Percentiles rank a stretch among this genome's conserved stretches.
Evolutionary conservation across 2,329 filamentous ascomycete species (phyloP).

Genomic region (Fonsecaea pugnacius): DNA sequence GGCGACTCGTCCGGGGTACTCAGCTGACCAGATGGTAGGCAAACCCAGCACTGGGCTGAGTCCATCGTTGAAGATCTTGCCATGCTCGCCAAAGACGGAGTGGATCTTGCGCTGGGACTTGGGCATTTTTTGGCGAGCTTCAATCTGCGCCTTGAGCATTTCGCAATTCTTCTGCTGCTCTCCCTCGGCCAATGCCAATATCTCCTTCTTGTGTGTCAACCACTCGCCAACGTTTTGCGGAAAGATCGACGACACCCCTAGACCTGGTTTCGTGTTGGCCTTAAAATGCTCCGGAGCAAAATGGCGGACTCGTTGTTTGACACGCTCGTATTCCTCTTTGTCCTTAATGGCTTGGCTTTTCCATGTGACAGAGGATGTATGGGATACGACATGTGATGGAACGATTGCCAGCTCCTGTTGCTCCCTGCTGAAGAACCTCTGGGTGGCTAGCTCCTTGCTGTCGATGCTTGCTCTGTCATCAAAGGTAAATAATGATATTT

Average conservation of each 20-base stretch:
- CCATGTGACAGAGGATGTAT: conserved; percentile 31
- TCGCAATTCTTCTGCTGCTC: conserved; percentile 24
- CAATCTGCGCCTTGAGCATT: conserved; percentile 26
- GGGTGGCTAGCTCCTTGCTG: conserved; percentile 17
- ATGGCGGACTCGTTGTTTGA: conserved; percentile 29
- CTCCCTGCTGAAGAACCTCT: conserved; percentile 17
- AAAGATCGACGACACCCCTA: conserved; percentile 23
- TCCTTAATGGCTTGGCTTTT: conserved; percentile 29
- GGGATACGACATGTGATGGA: conserved; percentile 11
- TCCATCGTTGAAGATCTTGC: conserved; percentile 31
- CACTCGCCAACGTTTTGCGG: conserved; percentile 29
- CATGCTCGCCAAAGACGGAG: conserved; percentile 26
- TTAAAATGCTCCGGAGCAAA: conserved; percentile 31
- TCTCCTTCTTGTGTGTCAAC: conserved; percentile 27
- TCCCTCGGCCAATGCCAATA: conserved; percentile 20
- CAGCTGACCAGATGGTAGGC: conserved; percentile 30
- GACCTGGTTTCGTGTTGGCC: conserved; percentile 21
- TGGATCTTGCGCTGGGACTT: conserved; percentile 27
- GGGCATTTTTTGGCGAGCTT: conserved; percentile 24
- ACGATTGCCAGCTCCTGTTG: neutral
- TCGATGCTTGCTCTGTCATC: conserved; percentile 18
- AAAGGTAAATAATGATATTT: conserved; percentile 2
- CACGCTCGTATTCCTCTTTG: conserved; percentile 31
- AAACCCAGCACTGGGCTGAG: conserved; percentile 27
- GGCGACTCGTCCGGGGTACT: conserved; percentile 16